A percentile compares a stretch with the other conserved stretches of the same genome.
Evolutionary conservation across 768 basidiomycete species (phyloP).

Genomic region (Tricholoma hemisulphureum): DNA sequence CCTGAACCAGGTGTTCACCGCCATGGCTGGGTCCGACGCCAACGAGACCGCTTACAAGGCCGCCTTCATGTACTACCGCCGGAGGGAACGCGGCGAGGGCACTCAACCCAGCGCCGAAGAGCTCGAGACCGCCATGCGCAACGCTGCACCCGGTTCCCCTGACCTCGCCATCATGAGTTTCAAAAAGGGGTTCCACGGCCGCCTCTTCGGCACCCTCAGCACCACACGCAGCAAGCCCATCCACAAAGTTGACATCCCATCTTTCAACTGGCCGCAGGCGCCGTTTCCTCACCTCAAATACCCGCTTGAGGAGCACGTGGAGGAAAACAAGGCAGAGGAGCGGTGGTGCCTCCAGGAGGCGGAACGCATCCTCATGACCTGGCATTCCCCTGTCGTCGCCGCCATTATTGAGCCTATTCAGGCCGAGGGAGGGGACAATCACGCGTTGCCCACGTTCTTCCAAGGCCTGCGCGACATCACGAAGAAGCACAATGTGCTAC

Average conservation of each 20-base stretch:
- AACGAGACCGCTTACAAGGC: neutral
- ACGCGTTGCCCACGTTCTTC: constrained; percentile 79
- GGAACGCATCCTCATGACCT: neutral
- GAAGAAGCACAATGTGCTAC: constrained; percentile 79
- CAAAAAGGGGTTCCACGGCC: neutral
- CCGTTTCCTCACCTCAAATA: neutral
- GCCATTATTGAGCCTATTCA: constrained; percentile 91
- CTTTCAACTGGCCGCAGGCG: neutral
- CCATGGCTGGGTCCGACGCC: neutral
- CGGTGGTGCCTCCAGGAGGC: neutral
- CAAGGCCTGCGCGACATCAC: constrained; percentile 80
- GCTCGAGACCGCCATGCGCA: neutral
- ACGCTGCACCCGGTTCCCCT: neutral
- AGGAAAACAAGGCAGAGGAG: neutral
- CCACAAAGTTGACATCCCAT: neutral
- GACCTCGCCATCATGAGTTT: neutral
- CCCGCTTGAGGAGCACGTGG: neutral
- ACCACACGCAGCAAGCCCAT: neutral
- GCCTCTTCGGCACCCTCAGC: neutral
- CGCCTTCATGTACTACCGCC: neutral
- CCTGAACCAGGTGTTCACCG: neutral
- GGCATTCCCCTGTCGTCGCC: constrained; percentile 36
- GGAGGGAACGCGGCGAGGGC: neutral
- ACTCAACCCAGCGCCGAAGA: neutral
- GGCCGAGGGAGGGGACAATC: constrained; percentile 95